phyloP scores from a whole-genome alignment of 257 asterid genomes.

The Primulina eburnea region DNA sequence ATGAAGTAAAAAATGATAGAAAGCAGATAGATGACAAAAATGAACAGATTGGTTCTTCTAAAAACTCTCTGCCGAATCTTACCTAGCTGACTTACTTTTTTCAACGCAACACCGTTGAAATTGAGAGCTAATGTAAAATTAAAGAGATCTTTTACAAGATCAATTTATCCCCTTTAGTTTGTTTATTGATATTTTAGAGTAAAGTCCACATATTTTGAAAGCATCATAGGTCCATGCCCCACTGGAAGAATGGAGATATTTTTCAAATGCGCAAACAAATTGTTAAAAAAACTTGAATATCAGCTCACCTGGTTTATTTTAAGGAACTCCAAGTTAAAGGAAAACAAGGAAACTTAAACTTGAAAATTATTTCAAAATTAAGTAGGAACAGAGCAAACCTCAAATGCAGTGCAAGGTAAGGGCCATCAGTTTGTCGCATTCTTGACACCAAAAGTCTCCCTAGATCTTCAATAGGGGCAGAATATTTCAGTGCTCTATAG shows the following conservation, averaged over 20 bases:
- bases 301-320: not conserved
- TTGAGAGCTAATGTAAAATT: not conserved
- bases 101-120: not conserved
- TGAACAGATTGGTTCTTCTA: not conserved
- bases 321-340: not conserved
- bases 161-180: not conserved
- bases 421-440: slow-evolving; percentile 60
- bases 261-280: not conserved
- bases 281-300: not conserved
- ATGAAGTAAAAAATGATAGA: not conserved
- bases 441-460: slow-evolving; percentile 74
- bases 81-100: not conserved
- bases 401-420: slow-evolving; percentile 90
- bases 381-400: slow-evolving; percentile 47
- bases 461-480: slow-evolving; percentile 69
- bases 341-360: not conserved
- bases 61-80: not conserved
- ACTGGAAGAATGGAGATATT: not conserved
- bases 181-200: not conserved
- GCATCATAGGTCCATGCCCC: not conserved
- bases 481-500: slow-evolving; percentile 76
- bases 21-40: not conserved
- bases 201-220: not conserved
- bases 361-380: slow-evolving; percentile 2
- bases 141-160: slow-evolving; percentile 2